A percentile compares a stretch with the other conserved stretches of the same genome.
Conservation (phyloP, 2,329 filamentous ascomycete genomes). For the Xylaria sp. region DNA sequence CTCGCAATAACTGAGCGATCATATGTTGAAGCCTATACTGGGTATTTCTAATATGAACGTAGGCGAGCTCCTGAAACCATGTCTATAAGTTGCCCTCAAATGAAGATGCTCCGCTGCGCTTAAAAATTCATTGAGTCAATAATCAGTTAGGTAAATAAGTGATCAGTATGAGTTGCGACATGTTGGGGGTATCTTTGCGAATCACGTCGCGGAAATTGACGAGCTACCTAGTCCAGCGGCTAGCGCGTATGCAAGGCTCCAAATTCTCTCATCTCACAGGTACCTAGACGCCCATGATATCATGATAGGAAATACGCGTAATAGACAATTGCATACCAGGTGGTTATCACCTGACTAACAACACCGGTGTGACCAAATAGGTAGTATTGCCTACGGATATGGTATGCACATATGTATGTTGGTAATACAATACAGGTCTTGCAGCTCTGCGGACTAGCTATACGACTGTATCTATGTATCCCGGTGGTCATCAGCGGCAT, state of each 20-base stretch:
- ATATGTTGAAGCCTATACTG: too few species aligned
- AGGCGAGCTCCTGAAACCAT: neutral
- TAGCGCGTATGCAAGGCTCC: neutral
- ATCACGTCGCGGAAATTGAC: neutral
- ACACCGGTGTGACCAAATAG: neutral
- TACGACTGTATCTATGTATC: neutral
- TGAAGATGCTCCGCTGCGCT: neutral
- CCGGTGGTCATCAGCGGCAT: neutral
- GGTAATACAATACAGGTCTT: neutral
- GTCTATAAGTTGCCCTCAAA: neutral
- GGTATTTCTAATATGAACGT: too few species aligned
- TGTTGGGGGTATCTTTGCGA: too few species aligned
- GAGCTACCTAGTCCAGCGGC: neutral
- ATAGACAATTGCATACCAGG: slow-evolving; percentile 1
- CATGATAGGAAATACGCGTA: neutral
- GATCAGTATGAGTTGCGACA: neutral
- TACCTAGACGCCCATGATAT: slow-evolving; percentile 7
- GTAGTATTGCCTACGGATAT: neutral
- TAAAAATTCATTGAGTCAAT: neutral
- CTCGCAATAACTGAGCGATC: too few species aligned
- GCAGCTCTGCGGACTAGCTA: neutral
- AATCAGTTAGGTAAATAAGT: neutral
- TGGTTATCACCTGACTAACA: neutral
- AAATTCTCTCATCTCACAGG: neutral
- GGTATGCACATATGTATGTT: neutral